Base-by-base conservation (phyloP, 805 yeast genomes). In the Kregervanrija pseudodelftensis region DNA sequence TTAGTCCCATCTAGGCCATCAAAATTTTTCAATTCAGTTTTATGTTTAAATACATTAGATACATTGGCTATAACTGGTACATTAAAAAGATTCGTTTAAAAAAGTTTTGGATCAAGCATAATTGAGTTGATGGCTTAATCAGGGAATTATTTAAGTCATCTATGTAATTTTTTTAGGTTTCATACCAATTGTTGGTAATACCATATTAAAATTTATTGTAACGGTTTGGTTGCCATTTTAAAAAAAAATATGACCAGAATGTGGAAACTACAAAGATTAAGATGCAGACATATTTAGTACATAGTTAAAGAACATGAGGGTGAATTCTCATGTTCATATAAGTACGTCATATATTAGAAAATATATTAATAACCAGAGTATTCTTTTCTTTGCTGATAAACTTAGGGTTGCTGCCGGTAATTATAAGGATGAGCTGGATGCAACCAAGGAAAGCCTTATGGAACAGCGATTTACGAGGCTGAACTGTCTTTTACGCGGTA, bases 321-420 rank as follows among this genome's bases (percentile, higher is more conserved):
- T 1, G 69, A 69, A 15, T 73, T 71, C 45, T 68, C 44, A 52
- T 70, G 2, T 79, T 79, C 62, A 87, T 86, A 0, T 50, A 76
- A 28, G 63, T 69, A 14, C 74, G 82, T 5, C 70, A 72, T 31
- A 13, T 73, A 1, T 54, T 82, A 33, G 85, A 80, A 51, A 58
- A 70, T 41, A 57, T 77, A 10, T 65, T 65, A 0, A 3, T 61
- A 4, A 47, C 77, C 5, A 57, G 79, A 2, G 67, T 76, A 11
- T 64, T 81, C 37, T 79, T 82, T 51, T 66, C 49, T 74, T 77
- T 47, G 77, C 86, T 11, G 76, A 79, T 57, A 73, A 74, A n/a
- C 64, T 79, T 13, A 87, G 83, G 79, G 79, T 85, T 82, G 78
- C 77, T 4, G 72, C 67, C 16, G 53, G 60, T 31, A 50, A 49